These are phyloP conservation scores for Volvariella volvacea DNA, from an alignment of 1,284 basidiomycete genomes.

Conservation along the genomic window DNA sequence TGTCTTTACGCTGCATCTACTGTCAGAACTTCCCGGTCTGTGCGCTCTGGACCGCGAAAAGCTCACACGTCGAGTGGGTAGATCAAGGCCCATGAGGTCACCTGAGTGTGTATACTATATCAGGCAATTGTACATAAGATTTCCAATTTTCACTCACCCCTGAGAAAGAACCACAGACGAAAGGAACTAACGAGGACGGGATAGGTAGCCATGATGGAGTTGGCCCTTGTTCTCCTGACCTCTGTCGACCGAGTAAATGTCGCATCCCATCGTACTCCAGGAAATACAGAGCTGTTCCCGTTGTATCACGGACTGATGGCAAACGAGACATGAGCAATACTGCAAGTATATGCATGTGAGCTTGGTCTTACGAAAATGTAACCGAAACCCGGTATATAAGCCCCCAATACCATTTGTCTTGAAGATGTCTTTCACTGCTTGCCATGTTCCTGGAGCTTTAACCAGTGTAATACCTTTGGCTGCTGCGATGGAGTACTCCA, in stretches of 20 bases:
- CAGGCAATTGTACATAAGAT: background rate
- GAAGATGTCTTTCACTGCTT: constrained; percentile 70
- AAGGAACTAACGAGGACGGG: constrained; percentile 71
- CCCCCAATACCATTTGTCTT: constrained; percentile 60
- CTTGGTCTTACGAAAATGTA: constrained; percentile 64
- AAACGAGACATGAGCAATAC: constrained; percentile 5
- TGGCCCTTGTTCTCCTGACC: constrained; percentile 67
- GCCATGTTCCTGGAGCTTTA: constrained; percentile 67
- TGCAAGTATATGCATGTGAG: background rate
- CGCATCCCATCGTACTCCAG: constrained; percentile 84
- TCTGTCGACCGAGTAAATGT: constrained; percentile 62
- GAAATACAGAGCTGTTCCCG: constrained; percentile 82
- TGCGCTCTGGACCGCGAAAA: background rate
- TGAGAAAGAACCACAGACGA: constrained; percentile 77
- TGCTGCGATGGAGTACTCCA: constrained; percentile 90
- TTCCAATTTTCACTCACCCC: constrained; percentile 41
- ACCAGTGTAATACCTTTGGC: constrained; percentile 61
- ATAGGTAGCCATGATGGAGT: constrained; percentile 77
- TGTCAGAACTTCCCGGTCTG: too few species aligned
- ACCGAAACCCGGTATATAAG: constrained; percentile 77
- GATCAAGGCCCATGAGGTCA: constrained; percentile 77
- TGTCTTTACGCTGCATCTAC: constrained; percentile 71
- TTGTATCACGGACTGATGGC: constrained; percentile 64
- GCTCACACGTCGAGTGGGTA: constrained; percentile 79
- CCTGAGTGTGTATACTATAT: constrained; percentile 19